Evolutionary conservation across 2,329 filamentous ascomycete species (phyloP).

Genomic region (Cladophialophora psammophila): DNA sequence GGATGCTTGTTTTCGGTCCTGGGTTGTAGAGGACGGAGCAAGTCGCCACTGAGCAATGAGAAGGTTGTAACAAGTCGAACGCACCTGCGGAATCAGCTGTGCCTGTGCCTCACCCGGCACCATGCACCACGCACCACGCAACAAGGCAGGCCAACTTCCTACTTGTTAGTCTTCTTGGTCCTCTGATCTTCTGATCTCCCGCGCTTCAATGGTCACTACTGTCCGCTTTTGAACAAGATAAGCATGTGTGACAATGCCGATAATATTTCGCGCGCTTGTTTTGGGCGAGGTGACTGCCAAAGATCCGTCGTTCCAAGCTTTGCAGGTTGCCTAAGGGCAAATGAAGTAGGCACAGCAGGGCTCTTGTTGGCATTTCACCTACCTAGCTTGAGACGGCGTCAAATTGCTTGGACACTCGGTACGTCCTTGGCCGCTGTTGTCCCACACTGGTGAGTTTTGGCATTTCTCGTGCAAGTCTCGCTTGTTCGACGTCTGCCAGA

Average conservation of each 20-base stretch:
- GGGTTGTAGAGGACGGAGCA: neutral
- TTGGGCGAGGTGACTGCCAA: neutral
- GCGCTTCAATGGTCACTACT: conserved; percentile 6
- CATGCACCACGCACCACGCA: neutral
- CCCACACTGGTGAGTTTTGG: neutral
- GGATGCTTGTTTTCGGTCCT: conserved; percentile 7
- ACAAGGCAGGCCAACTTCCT: neutral
- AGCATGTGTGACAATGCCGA: conserved; percentile 3
- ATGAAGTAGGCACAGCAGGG: conserved; percentile 1
- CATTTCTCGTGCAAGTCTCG: neutral
- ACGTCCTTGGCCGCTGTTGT: conserved; percentile 1
- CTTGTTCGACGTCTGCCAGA: neutral
- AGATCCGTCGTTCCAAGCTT: neutral
- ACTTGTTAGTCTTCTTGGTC: neutral
- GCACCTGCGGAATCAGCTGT: conserved; percentile 3
- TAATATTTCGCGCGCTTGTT: neutral
- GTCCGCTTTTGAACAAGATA: conserved; percentile 9
- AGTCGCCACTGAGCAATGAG: conserved; percentile 8
- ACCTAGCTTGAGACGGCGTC: neutral
- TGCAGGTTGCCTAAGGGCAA: neutral
- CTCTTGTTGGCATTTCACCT: neutral
- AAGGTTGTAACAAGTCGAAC: conserved; percentile 13
- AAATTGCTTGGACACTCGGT: neutral
- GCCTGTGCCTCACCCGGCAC: neutral
- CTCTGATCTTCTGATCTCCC: conserved; percentile 12